A percentile compares a stretch with the other conserved stretches of the same genome.
These are phyloP conservation scores for Cadophora sp. DNA, from an alignment of 2,329 filamentous ascomycete species.

Conservation along the genomic window DNA sequence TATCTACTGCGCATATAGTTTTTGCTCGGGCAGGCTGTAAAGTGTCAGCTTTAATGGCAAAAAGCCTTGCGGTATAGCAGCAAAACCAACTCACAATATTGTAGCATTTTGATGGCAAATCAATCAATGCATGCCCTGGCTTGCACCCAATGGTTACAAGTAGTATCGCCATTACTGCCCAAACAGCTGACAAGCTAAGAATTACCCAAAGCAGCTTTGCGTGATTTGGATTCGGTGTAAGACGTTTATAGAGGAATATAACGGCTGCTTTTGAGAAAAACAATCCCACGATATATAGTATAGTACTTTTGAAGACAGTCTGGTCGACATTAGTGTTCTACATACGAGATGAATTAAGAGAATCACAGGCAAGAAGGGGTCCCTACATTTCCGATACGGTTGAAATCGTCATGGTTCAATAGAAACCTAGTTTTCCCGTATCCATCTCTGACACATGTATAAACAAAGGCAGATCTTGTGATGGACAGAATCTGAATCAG, in stretches of 20 bases:
- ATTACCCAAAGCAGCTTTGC: not conserved
- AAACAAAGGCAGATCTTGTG: not conserved
- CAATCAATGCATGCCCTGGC: not conserved
- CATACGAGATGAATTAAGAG: not conserved
- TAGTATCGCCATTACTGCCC: not conserved
- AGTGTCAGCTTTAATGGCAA: not conserved
- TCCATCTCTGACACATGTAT: not conserved
- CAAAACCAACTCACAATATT: not conserved
- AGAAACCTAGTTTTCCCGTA: not conserved
- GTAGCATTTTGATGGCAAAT: not conserved
- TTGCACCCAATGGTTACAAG: not conserved
- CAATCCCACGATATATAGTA: not conserved
- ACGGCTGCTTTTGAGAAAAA: slow-evolving; percentile 2
- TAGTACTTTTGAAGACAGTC: not conserved
- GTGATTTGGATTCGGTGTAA: not conserved
- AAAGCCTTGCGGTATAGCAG: too few species aligned
- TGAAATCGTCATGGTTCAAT: not conserved
- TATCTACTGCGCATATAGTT: slow-evolving; percentile 1
- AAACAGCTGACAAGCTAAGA: not conserved
- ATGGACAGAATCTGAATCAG: not conserved
- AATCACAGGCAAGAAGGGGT: not conserved
- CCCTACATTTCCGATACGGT: not conserved
- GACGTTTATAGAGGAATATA: not conserved
- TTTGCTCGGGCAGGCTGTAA: not conserved
- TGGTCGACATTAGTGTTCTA: not conserved